Evolutionary conservation across 2,329 filamentous ascomycete genomes (phyloP), one percentile per base, ranked within the genome.

Genomic region (Sarocladium oryzae): DNA sequence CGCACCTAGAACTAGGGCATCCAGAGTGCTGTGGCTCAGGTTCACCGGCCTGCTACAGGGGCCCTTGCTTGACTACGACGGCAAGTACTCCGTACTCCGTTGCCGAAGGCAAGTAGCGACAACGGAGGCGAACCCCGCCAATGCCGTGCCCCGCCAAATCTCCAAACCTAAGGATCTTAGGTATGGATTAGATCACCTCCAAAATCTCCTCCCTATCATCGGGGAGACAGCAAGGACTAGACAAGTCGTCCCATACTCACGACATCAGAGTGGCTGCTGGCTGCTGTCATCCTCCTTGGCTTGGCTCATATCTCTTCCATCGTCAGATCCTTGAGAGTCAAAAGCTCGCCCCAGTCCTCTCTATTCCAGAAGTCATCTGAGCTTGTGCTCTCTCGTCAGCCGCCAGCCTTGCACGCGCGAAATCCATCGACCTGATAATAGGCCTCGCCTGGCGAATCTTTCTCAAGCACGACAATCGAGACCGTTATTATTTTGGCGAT

Each of bases 131-230:
- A 16, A 15, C 43, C 43, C 43, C 43, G 20, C 43, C 28, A 33
- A 48, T 20, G 28, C n/a, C 24, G 28, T 32, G 43, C 43, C 43
- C 43, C 43, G 43, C 43, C 43, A 48, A 32, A 21, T 33, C 43
- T 48, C 26, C 43, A 48, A 48, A 11, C 40, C 40, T 16, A 43
- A 26, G n/a, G n/a, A n/a, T n/a, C n/a, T n/a, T n/a, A n/a, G n/a
- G n/a, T n/a, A n/a, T n/a, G n/a, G n/a, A n/a, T n/a, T n/a, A n/a
- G 13, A 43, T 43, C n/a, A 18, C 40, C 23, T 43, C 40, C 20
- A 43, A 43, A 43, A 43, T 43, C 40, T 43, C 40, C 40, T 43
- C 40, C 23, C 23, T 26, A 43, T 28, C 23, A 26, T 43, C 23
- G 23, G 21, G 13, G 40, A 26, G 7, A 43, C 40, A 7, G 5